Conservation (phyloP, 2,329 filamentous ascomycete genomes). For the Sordariomycetes sp. region DNA sequence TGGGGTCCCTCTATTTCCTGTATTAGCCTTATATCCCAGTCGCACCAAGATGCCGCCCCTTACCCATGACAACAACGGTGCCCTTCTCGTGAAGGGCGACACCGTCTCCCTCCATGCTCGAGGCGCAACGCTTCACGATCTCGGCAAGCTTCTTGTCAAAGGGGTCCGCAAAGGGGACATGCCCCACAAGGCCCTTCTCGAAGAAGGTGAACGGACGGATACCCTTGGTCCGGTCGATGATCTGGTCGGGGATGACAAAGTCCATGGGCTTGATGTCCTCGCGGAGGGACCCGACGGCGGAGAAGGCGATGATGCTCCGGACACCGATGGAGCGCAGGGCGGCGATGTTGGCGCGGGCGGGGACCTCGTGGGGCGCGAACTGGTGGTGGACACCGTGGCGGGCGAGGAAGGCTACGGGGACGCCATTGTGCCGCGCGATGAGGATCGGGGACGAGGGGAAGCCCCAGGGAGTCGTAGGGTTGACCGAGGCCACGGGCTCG, state of each 20-base stretch:
- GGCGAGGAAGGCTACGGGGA: constrained; percentile 81
- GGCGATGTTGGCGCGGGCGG: constrained; percentile 90
- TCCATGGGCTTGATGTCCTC: constrained; percentile 92
- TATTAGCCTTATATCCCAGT: background rate
- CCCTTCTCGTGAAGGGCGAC: constrained; percentile 75
- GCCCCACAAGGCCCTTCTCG: constrained; percentile 78
- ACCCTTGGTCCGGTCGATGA: constrained; percentile 96
- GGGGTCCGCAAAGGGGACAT: constrained; percentile 91
- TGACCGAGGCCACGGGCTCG: constrained; percentile 67
- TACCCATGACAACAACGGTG: constrained; percentile 84
- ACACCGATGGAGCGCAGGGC: constrained; percentile 86
- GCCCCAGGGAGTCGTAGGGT: constrained; percentile 79
- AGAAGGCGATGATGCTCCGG: constrained; percentile 84
- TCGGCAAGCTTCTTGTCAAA: constrained; percentile 71
- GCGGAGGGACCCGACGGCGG: constrained; percentile 81
- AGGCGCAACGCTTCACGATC: constrained; percentile 66
- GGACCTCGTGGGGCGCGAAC: constrained; percentile 88
- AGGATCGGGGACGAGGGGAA: constrained; percentile 60
- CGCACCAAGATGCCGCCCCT: constrained; percentile 10
- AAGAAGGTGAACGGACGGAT: constrained; percentile 94
- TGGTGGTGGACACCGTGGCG: constrained; percentile 86
- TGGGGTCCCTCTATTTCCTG: constrained; percentile 72
- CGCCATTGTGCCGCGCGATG: constrained; percentile 76
- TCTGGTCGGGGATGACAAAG: constrained; percentile 91
- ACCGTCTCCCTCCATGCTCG: constrained; percentile 66